Conservation (phyloP, 345 rosid genomes). For the Populus euphratica region DNA sequence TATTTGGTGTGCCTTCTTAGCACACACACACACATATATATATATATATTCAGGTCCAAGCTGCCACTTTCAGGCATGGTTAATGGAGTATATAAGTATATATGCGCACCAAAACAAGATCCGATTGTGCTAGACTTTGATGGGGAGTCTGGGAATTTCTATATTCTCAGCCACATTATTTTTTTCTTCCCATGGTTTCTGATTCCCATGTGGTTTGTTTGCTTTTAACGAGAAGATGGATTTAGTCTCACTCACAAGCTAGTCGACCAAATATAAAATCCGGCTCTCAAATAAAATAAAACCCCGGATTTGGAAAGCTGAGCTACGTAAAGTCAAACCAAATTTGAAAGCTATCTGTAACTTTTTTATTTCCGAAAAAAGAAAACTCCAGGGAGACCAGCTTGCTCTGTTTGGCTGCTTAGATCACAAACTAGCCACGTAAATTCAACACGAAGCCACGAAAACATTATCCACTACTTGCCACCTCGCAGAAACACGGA, state of each 20-base stretch:
- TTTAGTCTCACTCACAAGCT: neutral
- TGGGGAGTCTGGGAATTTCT: neutral
- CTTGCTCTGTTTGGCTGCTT: slow-evolving; percentile 1
- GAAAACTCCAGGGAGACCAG: neutral
- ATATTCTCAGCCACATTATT: neutral
- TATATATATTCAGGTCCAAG: neutral
- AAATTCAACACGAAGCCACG: slow-evolving; percentile 5
- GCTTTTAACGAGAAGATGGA: neutral
- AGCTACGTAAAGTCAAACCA: neutral
- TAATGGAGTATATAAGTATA: neutral
- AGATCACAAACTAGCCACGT: slow-evolving; percentile 17
- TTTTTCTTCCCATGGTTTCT: neutral
- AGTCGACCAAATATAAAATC: neutral
- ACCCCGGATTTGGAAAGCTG: neutral
- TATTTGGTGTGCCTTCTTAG: neutral
- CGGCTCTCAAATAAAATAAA: no score
- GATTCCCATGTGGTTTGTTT: neutral
- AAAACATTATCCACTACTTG: neutral
- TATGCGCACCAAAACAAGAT: neutral
- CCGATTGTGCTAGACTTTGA: no score
- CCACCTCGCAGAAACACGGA: neutral
- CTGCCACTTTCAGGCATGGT: neutral
- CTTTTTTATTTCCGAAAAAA: neutral
- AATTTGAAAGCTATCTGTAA: neutral
- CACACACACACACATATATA: neutral